A percentile compares a stretch with the other conserved stretches of the same genome.
Evolutionary conservation across 1,284 basidiomycete genomes (phyloP).

Genomic region (Ustilago crameri): DNA sequence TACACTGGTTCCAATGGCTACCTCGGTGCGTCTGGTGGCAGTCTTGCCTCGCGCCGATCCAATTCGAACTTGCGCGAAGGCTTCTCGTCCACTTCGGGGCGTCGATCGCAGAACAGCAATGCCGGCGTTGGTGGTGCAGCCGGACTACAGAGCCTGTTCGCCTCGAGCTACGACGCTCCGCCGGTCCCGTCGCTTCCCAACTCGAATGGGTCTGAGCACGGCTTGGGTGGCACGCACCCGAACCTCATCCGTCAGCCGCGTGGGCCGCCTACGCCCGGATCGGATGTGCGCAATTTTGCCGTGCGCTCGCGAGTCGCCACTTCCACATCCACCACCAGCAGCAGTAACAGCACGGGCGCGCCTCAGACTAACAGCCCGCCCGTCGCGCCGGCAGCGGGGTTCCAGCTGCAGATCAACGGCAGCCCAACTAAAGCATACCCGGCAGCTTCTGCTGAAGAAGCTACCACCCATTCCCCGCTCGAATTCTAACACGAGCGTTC

Average conservation of each 20-base stretch:
- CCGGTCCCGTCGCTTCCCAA: constrained; percentile 47
- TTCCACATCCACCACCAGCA: constrained; percentile 10
- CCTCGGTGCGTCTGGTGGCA: constrained; percentile 16
- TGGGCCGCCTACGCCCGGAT: constrained; percentile 50
- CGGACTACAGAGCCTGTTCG: constrained; percentile 57
- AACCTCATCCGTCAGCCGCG: constrained; percentile 56
- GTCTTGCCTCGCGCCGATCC: constrained; percentile 44
- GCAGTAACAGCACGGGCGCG: constrained; percentile 3
- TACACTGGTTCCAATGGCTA: constrained; percentile 17
- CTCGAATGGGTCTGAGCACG: constrained; percentile 22
- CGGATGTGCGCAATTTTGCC: constrained; percentile 52
- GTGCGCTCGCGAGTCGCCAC: constrained; percentile 46
- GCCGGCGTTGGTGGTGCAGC: constrained; percentile 49
- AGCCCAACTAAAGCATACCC: constrained; percentile 37
- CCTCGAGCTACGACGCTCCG: constrained; percentile 58
- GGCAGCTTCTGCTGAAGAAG: constrained; percentile 15
- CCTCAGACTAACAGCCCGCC: constrained; percentile 5
- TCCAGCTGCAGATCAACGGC: constrained; percentile 40
- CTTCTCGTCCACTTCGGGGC: constrained; percentile 52
- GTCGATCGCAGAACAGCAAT: constrained; percentile 67
- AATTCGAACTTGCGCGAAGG: constrained; percentile 59
- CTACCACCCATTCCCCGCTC: constrained; percentile 43
- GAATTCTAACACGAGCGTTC: constrained; percentile 30
- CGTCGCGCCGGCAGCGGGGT: constrained; percentile 8
- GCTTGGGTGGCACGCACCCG: constrained; percentile 19